Base-by-base conservation (phyloP, 2,329 filamentous ascomycete genomes). In the Exophiala bonariae region DNA sequence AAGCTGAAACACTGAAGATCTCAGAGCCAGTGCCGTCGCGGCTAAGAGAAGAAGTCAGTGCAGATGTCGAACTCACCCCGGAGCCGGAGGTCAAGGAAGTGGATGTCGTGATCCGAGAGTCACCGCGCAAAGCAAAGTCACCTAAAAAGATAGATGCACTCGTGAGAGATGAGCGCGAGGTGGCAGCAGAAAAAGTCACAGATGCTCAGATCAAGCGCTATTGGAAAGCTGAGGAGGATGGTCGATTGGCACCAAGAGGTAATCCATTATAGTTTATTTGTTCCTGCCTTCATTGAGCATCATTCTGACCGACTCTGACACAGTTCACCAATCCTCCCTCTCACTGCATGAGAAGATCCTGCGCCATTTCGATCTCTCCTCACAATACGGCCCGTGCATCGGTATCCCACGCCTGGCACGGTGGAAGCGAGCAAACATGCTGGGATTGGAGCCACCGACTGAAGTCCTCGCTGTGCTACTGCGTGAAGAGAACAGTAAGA, bases 301-400 rank as follows among this genome's bases (percentile, higher is more conserved):
- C 13, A 7, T 7, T 36, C 30, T 16, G 10, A 40, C n/a, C 14
- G 17, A 14, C 22, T 9, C 11, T 22, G 10, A 13, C 10, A 33
- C 50, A 73, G 83, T 95, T 28, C 93, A 97, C 62, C 89, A 95
- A 69, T 69, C 85, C 59, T 84, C 77, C 2, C 64, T 97, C 58
- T 78, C 75, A 9, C 57, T 87, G 36, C 77, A 86, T 46, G 91
- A 97, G 76, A 96, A 92, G 74, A 82, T 97, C 19, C 69, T 97
- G 61, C 77, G 92, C 54, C 88, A 96, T 65, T 99, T 93, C 69
- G 93, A 99, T 66, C 86, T 95, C 57, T 93, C 85, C 62, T 88
- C 81, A 50, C 88, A 96, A 61, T 99, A 88, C 66, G 93, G 93
- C 47, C 93, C 93, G 2, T 95, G 89, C 63, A 86, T 96, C 43